Base-by-base conservation (phyloP, 2,329 filamentous ascomycete species). In the Incumbomyces delicatus region DNA sequence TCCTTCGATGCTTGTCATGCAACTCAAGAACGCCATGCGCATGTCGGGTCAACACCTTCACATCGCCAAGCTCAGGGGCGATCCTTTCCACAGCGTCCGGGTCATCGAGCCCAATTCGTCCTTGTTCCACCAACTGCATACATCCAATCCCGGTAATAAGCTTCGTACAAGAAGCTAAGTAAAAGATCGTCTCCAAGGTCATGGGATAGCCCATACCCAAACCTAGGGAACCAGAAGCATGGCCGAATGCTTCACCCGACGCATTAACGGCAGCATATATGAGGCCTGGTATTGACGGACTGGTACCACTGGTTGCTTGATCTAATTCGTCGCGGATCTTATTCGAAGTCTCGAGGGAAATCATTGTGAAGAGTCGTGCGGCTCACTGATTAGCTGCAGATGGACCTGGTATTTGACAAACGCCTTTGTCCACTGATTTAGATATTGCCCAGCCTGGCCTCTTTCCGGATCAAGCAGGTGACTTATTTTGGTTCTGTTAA, bases 121-220 rank as follows among this genome's bases (percentile, higher is more conserved):
- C 73, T 39, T 66, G 60, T 53, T 78, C 76, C 1, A 78, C 74
- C 1, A 75, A 67, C 56, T 78, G 75, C 72, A 79, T 76, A 36
- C 65, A 69, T 1, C 73, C 72, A 10, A 77, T 59, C 0, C 66
- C 72, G 0, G 66, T 61, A 6, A 78, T 58, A 62, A 76, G 64
- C 59, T 79, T 78, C 13, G 76, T 76, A 56, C 71, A 75, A 0
- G 73, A 76, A 0, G 75, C 75, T 2, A 78, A 63, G 72, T 71
- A 77, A 56, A 59, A 55, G 3, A 51, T 45, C 2, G 50, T 54
- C 35, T 58, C 53, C 17, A 44, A 11, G 6, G 50, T 57, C 53
- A 58, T 58, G 6, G 33, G 41, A 6, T 33, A 20, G 17, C 38
- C 22, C 13, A 27, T 20, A 5, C 42, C 47, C 6, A 53, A 38